Evolutionary conservation across 139 green algal species (phyloP), one percentile per base, ranked within the genome.

Genomic region (Chlorella ohadii): DNA sequence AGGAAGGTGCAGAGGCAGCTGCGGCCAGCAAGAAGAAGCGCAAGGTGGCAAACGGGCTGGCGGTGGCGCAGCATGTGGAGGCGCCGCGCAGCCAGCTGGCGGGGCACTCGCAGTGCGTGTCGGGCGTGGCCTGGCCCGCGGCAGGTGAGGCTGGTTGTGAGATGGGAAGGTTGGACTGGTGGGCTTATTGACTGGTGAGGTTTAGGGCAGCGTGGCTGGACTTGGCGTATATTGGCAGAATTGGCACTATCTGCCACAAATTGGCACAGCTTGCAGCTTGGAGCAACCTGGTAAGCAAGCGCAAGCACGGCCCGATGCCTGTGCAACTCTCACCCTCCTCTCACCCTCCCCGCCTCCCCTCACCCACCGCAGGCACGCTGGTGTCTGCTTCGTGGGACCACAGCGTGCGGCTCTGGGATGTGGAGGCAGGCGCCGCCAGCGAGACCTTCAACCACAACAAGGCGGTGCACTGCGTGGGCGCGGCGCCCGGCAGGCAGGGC

Each of bases 381-480:
- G 89, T 87, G 84, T 95, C 88, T 41, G 90, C 88, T 12, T 95
- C 91, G 4, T 98, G 93, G 93, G 95, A 98, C 85, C 94, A 97
- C 81, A 91, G 86, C 47, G 88, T 97, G 56, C 87, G 92, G 34
- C 67, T 89, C 23, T 98, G 93, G 92, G 95, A 98, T 84, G 88
- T 90, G 2, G 81, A 85, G 1, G 88, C 88, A 0, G 86, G 85
- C 17, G 66, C 78, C 15, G 87, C 89, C 19, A 86, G 81, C 13
- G 89, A 96, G 41, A 94, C 91, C 0, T 90, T 95, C 72, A 92
- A 92, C 66, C 89, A 89, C 73, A 92, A 87, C 84, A 96, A 97
- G 83, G 93, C 91, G 0, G 83, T 98, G 16, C 89, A 92, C 76
- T 87, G 79, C n/a, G 82, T 97, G 34, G 89, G 90, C 6, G 85